Evolutionary conservation across 2,329 filamentous ascomycete species (phyloP).

Genomic region (Calonectria pauciramosa): DNA sequence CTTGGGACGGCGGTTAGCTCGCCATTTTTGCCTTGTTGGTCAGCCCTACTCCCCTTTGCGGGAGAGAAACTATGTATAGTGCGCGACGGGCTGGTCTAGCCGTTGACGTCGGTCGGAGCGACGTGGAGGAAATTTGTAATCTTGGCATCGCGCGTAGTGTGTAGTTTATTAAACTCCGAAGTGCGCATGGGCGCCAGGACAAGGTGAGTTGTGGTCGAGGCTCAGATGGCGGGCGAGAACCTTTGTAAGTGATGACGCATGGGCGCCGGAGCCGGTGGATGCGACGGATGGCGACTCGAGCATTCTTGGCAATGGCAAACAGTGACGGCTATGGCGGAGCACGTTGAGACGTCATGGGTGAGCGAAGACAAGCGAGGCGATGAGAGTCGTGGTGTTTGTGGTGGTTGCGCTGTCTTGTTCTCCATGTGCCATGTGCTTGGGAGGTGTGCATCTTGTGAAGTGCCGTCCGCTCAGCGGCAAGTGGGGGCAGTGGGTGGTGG

Average conservation of each 20-base stretch:
- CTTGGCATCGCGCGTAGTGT: slow-evolving; percentile 5
- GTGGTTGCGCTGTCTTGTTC: not conserved
- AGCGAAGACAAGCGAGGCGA: slow-evolving; percentile 7
- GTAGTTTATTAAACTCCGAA: slow-evolving; percentile 9
- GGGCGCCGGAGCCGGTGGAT: not conserved
- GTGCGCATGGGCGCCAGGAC: slow-evolving; percentile 1
- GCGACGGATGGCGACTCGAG: not conserved
- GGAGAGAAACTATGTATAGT: not conserved
- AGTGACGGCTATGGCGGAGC: not conserved
- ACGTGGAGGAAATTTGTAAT: not conserved
- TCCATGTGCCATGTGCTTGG: not conserved
- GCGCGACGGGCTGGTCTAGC: slow-evolving; percentile 6
- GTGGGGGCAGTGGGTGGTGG: not conserved
- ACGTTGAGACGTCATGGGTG: not conserved
- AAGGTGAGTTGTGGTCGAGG: slow-evolving; percentile 5
- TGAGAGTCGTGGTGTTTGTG: not conserved
- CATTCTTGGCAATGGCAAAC: not conserved
- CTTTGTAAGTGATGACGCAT: not conserved
- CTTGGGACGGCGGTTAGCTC: slow-evolving; percentile 3
- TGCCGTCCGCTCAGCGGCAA: not conserved
- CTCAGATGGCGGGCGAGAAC: not conserved
- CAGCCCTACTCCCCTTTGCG: slow-evolving; percentile 5
- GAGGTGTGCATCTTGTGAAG: not conserved
- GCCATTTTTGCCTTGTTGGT: slow-evolving; percentile 1
- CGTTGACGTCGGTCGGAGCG: slow-evolving; percentile 14